These are phyloP conservation scores for Podospora conica DNA, from an alignment of 495 filamentous ascomycete species.

Conservation along the genomic window DNA sequence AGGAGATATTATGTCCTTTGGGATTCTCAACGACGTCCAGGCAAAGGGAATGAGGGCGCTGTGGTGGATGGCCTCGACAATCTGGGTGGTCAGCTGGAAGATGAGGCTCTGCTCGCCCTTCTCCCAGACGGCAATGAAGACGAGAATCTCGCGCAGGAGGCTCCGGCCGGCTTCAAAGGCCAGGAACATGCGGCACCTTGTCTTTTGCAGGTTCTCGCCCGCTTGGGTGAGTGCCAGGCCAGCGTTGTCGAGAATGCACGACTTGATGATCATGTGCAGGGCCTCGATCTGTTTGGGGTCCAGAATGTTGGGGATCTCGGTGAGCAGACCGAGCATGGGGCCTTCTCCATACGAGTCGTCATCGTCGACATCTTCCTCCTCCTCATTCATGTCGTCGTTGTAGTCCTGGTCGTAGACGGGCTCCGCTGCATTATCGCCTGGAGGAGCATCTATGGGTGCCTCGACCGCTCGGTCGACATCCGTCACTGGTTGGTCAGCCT, in stretches of 20 bases:
- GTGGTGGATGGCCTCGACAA: slow-evolving; percentile 83
- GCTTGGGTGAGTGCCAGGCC: slow-evolving; percentile 46
- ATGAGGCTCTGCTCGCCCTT: slow-evolving; percentile 84
- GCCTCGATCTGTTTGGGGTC: slow-evolving; percentile 92
- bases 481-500: neutral
- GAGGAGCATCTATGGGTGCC: slow-evolving; percentile 36
- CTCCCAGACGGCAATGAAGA: slow-evolving; percentile 96
- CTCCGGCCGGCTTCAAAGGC: slow-evolving; percentile 82
- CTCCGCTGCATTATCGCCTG: slow-evolving; percentile 43
- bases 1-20: slow-evolving; percentile 92
- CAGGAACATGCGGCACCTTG: slow-evolving; percentile 79
- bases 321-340: slow-evolving; percentile 77
- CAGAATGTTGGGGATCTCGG: slow-evolving; percentile 88
- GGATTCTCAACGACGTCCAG: slow-evolving; percentile 82
- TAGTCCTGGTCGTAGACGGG: slow-evolving; percentile 38
- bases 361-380: slow-evolving; percentile 75
- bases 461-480: neutral
- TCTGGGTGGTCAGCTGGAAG: slow-evolving; percentile 91
- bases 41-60: slow-evolving; percentile 84
- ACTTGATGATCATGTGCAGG: slow-evolving; percentile 89
- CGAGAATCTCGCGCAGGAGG: slow-evolving; percentile 79
- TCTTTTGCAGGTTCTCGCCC: slow-evolving; percentile 72
- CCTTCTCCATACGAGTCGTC: slow-evolving; percentile 77
- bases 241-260: slow-evolving; percentile 70
- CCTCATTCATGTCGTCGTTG: slow-evolving; percentile 48